Evolutionary conservation across 75 land plant genomes (phyloP).

Genomic region (Cupressus sempervirens): DNA sequence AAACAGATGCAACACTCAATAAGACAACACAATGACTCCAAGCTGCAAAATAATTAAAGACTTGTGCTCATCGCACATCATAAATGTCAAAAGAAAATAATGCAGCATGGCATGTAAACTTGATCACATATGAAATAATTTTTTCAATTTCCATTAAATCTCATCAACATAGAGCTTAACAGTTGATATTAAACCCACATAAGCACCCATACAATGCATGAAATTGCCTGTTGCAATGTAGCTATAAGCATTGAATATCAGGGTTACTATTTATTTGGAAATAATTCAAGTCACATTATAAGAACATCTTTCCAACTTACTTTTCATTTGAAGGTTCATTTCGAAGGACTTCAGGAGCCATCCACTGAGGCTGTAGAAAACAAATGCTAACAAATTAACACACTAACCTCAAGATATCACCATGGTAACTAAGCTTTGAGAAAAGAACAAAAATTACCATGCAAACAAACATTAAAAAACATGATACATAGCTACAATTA

Average conservation of each 20-base stretch:
- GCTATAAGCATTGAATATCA: not conserved
- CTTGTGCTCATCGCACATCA: not conserved
- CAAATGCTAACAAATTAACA: not conserved
- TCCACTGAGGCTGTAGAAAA: constrained; percentile 70
- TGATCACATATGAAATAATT: not conserved
- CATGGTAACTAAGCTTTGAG: not conserved
- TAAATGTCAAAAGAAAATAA: not conserved
- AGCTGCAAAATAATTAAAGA: not conserved
- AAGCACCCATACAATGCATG: not conserved
- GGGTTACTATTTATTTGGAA: not conserved
- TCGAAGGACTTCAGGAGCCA: constrained; percentile 73
- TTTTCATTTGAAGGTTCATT: constrained; percentile 72
- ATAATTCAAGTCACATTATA: not conserved
- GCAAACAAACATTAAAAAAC: not conserved
- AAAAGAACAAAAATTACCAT: not conserved
- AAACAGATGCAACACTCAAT: not conserved
- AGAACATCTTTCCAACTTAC: constrained; percentile 20
- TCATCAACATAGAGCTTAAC: not conserved
- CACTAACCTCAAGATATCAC: not conserved
- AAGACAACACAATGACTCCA: not conserved
- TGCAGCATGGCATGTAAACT: not conserved
- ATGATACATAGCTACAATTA: not conserved
- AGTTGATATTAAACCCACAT: not conserved
- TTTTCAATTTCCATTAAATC: not conserved
- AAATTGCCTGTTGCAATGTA: not conserved